Conservation (phyloP, 768 basidiomycete species). For the Hypholoma fasciculare region DNA sequence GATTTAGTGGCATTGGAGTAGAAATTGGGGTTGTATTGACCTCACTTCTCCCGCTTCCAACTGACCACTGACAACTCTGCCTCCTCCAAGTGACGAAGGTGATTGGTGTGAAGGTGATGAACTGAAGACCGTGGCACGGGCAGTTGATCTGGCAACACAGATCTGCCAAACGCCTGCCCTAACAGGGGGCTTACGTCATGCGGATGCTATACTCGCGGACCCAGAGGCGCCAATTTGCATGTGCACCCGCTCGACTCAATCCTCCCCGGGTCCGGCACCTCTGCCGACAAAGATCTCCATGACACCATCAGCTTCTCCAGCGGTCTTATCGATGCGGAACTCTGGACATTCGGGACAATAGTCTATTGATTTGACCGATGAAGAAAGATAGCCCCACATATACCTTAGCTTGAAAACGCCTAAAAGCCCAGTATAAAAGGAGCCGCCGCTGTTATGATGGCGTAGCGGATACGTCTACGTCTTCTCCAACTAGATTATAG, state of each 20-base stretch:
- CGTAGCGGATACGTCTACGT: slow-evolving; percentile 2
- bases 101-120: slow-evolving; percentile 35
- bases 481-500: slow-evolving; percentile 1
- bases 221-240: not conserved
- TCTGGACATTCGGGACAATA: slow-evolving; percentile 1
- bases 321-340: slow-evolving; percentile 11
- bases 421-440: slow-evolving; percentile 10
- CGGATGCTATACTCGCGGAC: not conserved
- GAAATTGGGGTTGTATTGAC: slow-evolving; percentile 30
- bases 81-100: slow-evolving; percentile 60
- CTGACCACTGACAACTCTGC: slow-evolving; percentile 66
- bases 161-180: slow-evolving; percentile 25
- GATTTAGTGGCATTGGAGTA: slow-evolving; percentile 1
- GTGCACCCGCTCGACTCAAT: not conserved
- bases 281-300: slow-evolving; percentile 1
- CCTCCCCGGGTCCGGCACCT: not conserved
- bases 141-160: slow-evolving; percentile 20
- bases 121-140: slow-evolving; percentile 6
- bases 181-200: slow-evolving; percentile 13
- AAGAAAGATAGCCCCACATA: slow-evolving; percentile 17
- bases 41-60: slow-evolving; percentile 77
- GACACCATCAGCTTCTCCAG: slow-evolving; percentile 12
- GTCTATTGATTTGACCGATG: slow-evolving; percentile 20
- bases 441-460: not conserved
- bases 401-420: not conserved